phyloP scores from a whole-genome alignment of 1,284 basidiomycete genomes.

The Cryptococcus deneoformans region DNA sequence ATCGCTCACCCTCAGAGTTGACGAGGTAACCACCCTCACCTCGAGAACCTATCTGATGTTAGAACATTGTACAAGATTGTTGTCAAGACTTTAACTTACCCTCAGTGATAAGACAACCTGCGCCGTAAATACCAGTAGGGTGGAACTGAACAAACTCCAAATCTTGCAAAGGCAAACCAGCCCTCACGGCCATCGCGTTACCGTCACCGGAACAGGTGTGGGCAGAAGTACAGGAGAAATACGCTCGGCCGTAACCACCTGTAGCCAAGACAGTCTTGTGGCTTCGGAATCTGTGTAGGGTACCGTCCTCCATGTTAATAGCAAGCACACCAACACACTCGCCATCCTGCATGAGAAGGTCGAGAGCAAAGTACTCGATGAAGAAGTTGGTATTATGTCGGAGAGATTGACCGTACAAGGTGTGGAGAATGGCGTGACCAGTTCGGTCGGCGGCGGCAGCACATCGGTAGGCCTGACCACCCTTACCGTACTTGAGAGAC shows the following conservation, averaged over 20 bases:
- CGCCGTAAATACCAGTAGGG: conserved; percentile 99
- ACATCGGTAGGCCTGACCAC: conserved; percentile 98
- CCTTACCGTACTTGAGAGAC: conserved; percentile 95
- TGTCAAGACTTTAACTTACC: conserved; percentile 53
- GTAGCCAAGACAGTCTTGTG: conserved; percentile 99
- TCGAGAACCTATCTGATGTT: conserved; percentile 69
- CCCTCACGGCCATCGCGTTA: conserved; percentile 97
- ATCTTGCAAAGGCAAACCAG: conserved; percentile 96
- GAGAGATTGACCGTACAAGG: conserved; percentile 97
- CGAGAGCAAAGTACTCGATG: conserved; percentile 99
- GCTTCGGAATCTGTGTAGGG: conserved; percentile 95
- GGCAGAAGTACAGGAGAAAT: conserved; percentile 98
- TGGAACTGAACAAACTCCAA: conserved; percentile 99
- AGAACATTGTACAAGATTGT: background rate
- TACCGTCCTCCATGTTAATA: conserved; percentile 99
- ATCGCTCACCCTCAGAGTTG: conserved; percentile 98
- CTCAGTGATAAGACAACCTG: conserved; percentile 98
- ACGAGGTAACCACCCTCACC: conserved; percentile 99
- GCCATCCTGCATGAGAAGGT: conserved; percentile 97
- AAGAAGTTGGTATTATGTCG: conserved; percentile 99
- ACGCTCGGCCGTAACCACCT: conserved; percentile 96
- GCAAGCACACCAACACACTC: conserved; percentile 99
- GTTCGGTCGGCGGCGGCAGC: conserved; percentile 99
- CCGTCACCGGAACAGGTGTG: conserved; percentile 99
- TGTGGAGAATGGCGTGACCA: conserved; percentile 97